Evolutionary conservation across 345 rosid genomes (phyloP), one percentile per base, ranked within the genome.

Genomic region (Punica granatum): DNA sequence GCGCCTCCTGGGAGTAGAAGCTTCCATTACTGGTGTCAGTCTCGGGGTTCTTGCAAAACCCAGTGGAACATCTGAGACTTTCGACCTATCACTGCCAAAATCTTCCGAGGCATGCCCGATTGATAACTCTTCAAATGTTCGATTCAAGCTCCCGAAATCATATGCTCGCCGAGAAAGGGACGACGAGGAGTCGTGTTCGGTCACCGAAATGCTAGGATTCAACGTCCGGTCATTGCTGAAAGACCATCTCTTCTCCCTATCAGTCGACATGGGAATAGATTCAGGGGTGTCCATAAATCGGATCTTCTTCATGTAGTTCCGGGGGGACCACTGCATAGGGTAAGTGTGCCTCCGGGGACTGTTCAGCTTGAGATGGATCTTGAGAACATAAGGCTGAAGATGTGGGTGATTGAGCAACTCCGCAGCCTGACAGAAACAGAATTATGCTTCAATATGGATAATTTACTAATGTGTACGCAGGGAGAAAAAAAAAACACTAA

Each of bases 341-440:
- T 82, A 81, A 71, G 76, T 77, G 77, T 58, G 77, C 68, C 81
- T 42, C 65, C 95, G 74, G 9, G 89, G 96, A 73, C 77, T 80
- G 75, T 79, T 90, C 43, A 85, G 76, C 80, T 86, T 94, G 63
- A 80, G 78, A 75, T 91, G 87, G 66, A 91, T 79, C 77, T 84
- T 79, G 43, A 74, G 87, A 35, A 89, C 84, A 72, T 82, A 82
- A 54, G 92, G 92, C 67, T 86, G 92, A 70, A 94, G 99, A 80
- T 87, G 85, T 12, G 92, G 92, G 72, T 89, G 92, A 75, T 75
- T 68, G 28, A 94, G 96, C 79, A 94, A 82, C 78, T 89, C 97
- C 19, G 82, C 89, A 67, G 97, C 99, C 99, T 93, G 89, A 42
- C 36, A 53, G 36, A 63, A 11, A 65, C 64, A 64, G 28, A 31